Evolutionary conservation across 1,139 yeast genomes (phyloP).

Genomic region (Candida gigantensis): DNA sequence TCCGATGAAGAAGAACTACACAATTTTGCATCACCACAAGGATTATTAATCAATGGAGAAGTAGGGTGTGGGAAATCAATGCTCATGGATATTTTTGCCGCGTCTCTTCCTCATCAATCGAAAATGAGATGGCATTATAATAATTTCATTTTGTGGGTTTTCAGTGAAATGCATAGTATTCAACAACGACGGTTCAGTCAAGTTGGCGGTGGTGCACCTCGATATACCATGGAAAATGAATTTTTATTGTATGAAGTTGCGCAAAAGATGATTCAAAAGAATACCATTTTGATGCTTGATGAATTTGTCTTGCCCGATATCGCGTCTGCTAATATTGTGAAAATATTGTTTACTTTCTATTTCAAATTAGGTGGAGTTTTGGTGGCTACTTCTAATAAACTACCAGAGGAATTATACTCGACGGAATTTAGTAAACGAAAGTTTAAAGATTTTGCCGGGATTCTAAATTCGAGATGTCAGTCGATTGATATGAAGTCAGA

Average conservation of each 20-base stretch:
- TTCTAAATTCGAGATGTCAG: constrained; percentile 62
- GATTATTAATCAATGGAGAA: constrained; percentile 67
- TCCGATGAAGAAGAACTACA: constrained; percentile 64
- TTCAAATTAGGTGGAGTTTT: constrained; percentile 74
- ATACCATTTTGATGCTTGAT: constrained; percentile 63
- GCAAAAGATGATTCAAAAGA: constrained; percentile 58
- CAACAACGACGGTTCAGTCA: constrained; percentile 42
- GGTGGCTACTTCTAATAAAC: constrained; percentile 69
- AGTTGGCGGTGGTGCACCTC: constrained; percentile 28
- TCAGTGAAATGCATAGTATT: constrained; percentile 58
- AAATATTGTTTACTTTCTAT: constrained; percentile 64
- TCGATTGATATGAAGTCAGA: constrained; percentile 62
- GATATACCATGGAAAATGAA: constrained; percentile 57
- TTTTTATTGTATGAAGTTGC: constrained; percentile 68
- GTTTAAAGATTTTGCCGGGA: constrained; percentile 56
- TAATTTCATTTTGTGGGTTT: constrained; percentile 69
- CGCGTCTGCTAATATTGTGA: constrained; percentile 69
- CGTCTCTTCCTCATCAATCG: constrained; percentile 59
- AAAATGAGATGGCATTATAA: constrained; percentile 75
- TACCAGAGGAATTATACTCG: constrained; percentile 71
- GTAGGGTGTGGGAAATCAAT: constrained; percentile 79
- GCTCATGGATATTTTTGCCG: constrained; percentile 72
- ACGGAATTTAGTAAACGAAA: constrained; percentile 61
- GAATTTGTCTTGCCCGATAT: constrained; percentile 76
- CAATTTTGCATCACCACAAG: constrained; percentile 62